These are phyloP conservation scores for Hypholoma fasciculare DNA, from an alignment of 768 basidiomycete species.

Conservation along the genomic window DNA sequence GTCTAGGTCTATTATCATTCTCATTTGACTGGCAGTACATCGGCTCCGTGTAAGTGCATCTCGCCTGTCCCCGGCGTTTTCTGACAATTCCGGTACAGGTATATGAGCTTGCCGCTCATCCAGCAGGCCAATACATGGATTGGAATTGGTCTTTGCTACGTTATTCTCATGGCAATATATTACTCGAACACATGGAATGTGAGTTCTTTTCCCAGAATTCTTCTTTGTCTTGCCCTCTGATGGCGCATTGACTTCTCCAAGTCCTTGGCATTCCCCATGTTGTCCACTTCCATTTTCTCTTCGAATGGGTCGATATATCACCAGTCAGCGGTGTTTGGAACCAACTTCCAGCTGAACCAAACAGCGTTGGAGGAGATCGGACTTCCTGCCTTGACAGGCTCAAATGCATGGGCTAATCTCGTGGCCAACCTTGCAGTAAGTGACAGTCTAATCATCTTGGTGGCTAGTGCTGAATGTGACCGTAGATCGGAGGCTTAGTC, in stretches of 20 bases:
- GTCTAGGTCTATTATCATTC: constrained; percentile 58
- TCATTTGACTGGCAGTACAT: constrained; percentile 76
- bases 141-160: constrained; percentile 52
- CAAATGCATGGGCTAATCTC: constrained; percentile 53
- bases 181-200: constrained; percentile 66
- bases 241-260: constrained; percentile 15
- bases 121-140: constrained; percentile 66
- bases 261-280: constrained; percentile 57
- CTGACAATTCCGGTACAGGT: constrained; percentile 22
- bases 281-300: constrained; percentile 59
- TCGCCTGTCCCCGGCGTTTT: background rate
- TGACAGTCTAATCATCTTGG: background rate
- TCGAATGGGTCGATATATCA: constrained; percentile 55
- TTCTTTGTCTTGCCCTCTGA: background rate
- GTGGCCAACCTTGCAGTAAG: constrained; percentile 47
- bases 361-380: constrained; percentile 54
- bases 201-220: constrained; percentile 14
- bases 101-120: constrained; percentile 51
- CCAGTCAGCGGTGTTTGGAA: constrained; percentile 53
- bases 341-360: constrained; percentile 49
- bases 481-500: constrained; percentile 59
- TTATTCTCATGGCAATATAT: constrained; percentile 55
- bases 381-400: constrained; percentile 48
- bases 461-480: background rate
- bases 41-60: constrained; percentile 35